Percentiles rank a stretch among this genome's conserved stretches.
Conservation (phyloP, 176 grass and related monocot species). For the Ananas comosus region DNA sequence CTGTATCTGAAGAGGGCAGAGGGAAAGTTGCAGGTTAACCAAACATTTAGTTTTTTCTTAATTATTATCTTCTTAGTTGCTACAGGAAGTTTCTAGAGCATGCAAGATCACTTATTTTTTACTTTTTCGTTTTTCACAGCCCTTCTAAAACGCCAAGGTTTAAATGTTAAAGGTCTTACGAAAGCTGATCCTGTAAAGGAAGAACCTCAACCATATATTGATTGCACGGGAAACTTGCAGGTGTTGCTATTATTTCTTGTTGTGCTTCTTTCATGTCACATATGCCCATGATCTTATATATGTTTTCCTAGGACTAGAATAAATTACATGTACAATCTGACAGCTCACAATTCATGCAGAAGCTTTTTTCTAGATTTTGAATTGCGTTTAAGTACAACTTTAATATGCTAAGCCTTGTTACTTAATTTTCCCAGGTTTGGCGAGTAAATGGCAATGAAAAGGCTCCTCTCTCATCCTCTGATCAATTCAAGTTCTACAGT, state of each 20-base stretch:
- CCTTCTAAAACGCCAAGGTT: slow-evolving; percentile 88
- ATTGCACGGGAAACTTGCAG: slow-evolving; percentile 89
- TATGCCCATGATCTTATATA: background rate
- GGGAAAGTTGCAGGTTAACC: slow-evolving; percentile 93
- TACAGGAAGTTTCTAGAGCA: background rate
- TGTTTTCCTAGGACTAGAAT: too few species aligned
- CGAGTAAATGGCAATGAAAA: slow-evolving; percentile 68
- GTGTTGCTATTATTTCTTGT: slow-evolving; percentile 25
- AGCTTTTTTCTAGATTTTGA: background rate
- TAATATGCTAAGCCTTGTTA: slow-evolving; percentile 14
- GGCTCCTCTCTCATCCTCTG: slow-evolving; percentile 39
- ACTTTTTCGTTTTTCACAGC: slow-evolving; percentile 37
- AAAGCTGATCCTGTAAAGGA: slow-evolving; percentile 56
- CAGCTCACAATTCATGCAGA: slow-evolving; percentile 1
- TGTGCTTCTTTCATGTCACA: background rate
- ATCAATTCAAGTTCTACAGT: slow-evolving; percentile 74
- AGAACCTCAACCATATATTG: slow-evolving; percentile 71
- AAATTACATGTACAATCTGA: background rate
- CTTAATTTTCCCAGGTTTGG: slow-evolving; percentile 63
- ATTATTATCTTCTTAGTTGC: background rate
- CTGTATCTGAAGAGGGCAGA: slow-evolving; percentile 80
- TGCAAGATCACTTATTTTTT: background rate
- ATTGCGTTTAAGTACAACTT: background rate
- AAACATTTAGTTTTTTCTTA: slow-evolving; percentile 14
- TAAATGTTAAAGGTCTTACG: slow-evolving; percentile 91